These are phyloP conservation scores for Linnemannia exigua DNA, from an alignment of 192 early-diverging fungal genomes.

Conservation along the genomic window DNA sequence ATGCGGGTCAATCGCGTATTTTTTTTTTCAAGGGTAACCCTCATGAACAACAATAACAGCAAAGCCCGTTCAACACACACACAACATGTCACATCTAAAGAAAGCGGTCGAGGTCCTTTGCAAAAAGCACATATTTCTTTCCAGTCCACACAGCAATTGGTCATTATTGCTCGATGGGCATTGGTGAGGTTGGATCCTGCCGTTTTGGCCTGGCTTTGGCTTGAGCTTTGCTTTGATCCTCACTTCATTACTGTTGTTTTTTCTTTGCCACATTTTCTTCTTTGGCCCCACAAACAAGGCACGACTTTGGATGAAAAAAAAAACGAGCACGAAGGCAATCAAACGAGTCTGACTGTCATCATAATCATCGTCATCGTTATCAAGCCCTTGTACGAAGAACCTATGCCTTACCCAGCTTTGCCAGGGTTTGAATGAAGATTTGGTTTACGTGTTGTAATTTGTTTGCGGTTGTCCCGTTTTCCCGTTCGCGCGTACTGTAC, in stretches of 20 bases:
- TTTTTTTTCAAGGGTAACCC: neutral
- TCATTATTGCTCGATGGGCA: neutral
- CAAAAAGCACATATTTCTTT: too few species aligned
- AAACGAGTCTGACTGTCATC: neutral
- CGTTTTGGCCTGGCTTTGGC: neutral
- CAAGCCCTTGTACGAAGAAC: neutral
- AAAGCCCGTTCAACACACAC: neutral
- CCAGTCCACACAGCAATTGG: neutral
- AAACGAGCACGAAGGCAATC: neutral
- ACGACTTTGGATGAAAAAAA: neutral
- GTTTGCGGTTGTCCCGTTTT: too few species aligned
- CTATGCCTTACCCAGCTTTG: too few species aligned
- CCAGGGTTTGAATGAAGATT: too few species aligned
- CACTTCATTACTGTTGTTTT: neutral
- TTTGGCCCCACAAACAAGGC: neutral
- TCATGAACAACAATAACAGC: too few species aligned
- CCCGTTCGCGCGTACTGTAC: too few species aligned
- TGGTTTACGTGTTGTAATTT: too few species aligned
- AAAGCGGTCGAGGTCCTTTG: neutral
- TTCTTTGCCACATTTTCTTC: neutral
- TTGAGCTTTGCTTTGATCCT: neutral
- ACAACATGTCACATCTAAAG: too few species aligned
- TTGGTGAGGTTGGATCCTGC: neutral
- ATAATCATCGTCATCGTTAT: neutral
- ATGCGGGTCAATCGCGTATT: neutral